Conservation (phyloP, 2,329 filamentous ascomycete genomes). For the Penicillium sp. region DNA sequence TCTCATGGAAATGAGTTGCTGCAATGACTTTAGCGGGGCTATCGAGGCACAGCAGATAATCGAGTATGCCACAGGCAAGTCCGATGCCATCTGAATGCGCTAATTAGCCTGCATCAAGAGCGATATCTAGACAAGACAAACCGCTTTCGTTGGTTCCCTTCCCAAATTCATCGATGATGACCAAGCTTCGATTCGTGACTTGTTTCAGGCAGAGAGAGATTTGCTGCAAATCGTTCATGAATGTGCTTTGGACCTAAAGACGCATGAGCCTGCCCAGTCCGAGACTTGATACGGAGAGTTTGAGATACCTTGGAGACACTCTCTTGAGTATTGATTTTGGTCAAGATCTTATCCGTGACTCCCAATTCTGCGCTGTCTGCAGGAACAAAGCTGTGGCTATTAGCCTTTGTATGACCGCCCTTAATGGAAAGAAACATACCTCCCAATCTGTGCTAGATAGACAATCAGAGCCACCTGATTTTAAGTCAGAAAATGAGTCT, state of each 20-base stretch:
- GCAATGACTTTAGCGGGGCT: conserved; percentile 60
- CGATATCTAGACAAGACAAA: conserved; percentile 18
- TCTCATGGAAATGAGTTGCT: conserved; percentile 64
- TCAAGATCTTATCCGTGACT: conserved; percentile 88
- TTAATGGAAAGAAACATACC: conserved; percentile 32
- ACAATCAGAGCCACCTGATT: conserved; percentile 72
- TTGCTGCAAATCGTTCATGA: conserved; percentile 85
- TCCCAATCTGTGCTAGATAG: conserved; percentile 86
- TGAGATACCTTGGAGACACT: conserved; percentile 58
- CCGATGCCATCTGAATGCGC: conserved; percentile 59
- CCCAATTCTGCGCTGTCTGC: conserved; percentile 75
- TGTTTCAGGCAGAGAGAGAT: conserved; percentile 73
- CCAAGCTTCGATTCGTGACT: conserved; percentile 71
- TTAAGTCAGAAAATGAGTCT: conserved; percentile 9
- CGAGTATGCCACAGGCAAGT: conserved; percentile 61
- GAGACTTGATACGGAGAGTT: neutral
- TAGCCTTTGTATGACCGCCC: neutral
- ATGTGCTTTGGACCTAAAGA: conserved; percentile 59
- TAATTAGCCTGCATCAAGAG: conserved; percentile 1
- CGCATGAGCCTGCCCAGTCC: neutral
- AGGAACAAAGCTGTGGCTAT: conserved; percentile 70
- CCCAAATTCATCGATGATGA: conserved; percentile 92
- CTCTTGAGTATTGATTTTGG: conserved; percentile 74
- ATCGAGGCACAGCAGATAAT: conserved; percentile 53
- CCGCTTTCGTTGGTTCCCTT: conserved; percentile 64